These are phyloP conservation scores for Candida schatavii DNA, from an alignment of 805 yeast species.

Conservation along the genomic window DNA sequence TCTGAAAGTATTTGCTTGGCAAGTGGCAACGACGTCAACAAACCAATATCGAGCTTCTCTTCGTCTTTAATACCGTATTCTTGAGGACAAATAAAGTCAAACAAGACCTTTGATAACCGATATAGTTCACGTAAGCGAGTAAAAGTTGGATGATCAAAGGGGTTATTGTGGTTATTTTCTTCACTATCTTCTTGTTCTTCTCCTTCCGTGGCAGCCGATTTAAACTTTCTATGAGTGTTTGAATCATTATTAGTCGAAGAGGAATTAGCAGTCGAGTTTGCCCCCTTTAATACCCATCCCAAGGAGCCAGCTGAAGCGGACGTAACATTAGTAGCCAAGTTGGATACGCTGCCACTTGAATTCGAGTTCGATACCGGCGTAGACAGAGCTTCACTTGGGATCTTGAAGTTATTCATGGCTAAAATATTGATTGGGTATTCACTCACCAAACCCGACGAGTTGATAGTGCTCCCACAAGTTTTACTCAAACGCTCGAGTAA, in stretches of 20 bases:
- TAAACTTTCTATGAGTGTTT: conserved; percentile 12
- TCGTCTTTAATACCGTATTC: conserved; percentile 96
- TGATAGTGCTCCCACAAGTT: conserved; percentile 40
- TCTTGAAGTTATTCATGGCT: conserved; percentile 74
- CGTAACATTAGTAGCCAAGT: conserved; percentile 14
- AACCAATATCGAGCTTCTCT: conserved; percentile 94
- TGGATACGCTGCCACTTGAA: conserved; percentile 21
- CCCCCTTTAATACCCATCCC: conserved; percentile 66
- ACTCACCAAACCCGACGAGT: conserved; percentile 57
- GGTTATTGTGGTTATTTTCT: conserved; percentile 23
- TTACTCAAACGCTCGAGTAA: conserved; percentile 35
- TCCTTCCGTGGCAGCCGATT: conserved; percentile 1
- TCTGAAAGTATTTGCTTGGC: conserved; percentile 84
- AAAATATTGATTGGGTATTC: conserved; percentile 71
- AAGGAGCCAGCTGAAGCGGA: conserved; percentile 58
- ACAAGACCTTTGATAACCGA: conserved; percentile 84
- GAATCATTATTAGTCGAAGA: conserved; percentile 14
- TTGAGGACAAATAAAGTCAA: conserved; percentile 97
- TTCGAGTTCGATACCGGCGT: conserved; percentile 12
- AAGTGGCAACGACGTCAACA: conserved; percentile 88
- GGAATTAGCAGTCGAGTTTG: conserved; percentile 18
- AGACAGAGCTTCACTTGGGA: conserved; percentile 38
- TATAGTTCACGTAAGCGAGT: conserved; percentile 84
- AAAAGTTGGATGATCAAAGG: conserved; percentile 77
- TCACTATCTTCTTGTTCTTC: background rate